A percentile compares a stretch with the other conserved stretches of the same genome.
Conservation (phyloP, 2,329 filamentous ascomycete species). For the Knufia petricola region DNA sequence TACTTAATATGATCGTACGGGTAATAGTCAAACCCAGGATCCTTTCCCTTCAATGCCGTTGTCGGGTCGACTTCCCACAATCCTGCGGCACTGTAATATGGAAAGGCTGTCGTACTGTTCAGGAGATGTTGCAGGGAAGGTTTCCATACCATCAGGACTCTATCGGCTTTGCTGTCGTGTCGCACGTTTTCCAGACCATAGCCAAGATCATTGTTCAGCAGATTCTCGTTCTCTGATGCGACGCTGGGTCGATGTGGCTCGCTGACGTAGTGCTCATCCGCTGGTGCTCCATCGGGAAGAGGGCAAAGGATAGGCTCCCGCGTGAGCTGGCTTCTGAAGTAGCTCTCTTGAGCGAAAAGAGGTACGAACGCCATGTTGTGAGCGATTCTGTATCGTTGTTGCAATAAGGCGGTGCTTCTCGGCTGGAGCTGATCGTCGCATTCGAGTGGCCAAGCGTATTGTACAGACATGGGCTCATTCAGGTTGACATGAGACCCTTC, state of each 20-base stretch:
- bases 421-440: background rate
- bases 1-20: no score
- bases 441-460: background rate
- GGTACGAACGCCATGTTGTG: conserved; percentile 2
- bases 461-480: background rate
- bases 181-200: background rate
- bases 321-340: background rate
- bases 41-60: no score
- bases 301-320: background rate
- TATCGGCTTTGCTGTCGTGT: background rate
- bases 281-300: background rate
- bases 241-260: background rate
- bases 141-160: background rate
- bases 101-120: no score
- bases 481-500: background rate
- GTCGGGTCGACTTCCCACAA: no score
- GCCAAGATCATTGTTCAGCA: background rate
- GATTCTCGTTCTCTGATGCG: background rate
- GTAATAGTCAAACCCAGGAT: no score
- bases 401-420: background rate
- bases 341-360: background rate
- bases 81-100: no score
- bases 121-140: background rate
- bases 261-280: background rate
- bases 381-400: background rate